These are phyloP conservation scores for Saccharomycopsis vini DNA, from an alignment of 805 yeast species.

Conservation along the genomic window DNA sequence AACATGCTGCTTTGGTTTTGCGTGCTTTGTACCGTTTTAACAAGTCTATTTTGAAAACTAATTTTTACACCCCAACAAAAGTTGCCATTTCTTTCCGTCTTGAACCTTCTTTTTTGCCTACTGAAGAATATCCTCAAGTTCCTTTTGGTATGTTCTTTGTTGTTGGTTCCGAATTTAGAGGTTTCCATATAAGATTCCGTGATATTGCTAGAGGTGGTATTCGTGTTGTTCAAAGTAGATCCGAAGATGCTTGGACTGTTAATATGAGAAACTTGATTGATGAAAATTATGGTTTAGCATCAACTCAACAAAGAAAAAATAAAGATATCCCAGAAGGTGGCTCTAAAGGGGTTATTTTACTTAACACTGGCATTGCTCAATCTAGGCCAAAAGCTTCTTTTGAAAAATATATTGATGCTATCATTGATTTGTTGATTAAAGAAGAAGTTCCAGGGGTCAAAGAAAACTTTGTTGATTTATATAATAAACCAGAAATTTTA, in stretches of 20 bases:
- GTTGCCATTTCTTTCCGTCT: conserved; percentile 91
- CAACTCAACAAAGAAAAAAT: conserved; percentile 93
- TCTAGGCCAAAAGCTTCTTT: conserved; percentile 77
- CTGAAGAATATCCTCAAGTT: conserved; percentile 79
- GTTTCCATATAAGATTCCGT: conserved; percentile 93
- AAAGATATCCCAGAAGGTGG: conserved; percentile 99
- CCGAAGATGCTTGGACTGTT: conserved; percentile 72
- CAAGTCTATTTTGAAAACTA: conserved; percentile 81
- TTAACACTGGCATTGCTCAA: conserved; percentile 69
- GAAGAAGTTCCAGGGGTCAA: conserved; percentile 66
- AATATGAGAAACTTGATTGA: conserved; percentile 87
- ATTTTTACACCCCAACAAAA: conserved; percentile 87
- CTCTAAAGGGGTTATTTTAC: conserved; percentile 89
- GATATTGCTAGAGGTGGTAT: conserved; percentile 99
- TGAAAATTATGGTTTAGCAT: conserved; percentile 92
- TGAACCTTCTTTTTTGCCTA: conserved; percentile 78
- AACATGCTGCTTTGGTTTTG: conserved; percentile 68
- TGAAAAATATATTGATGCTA: conserved; percentile 85
- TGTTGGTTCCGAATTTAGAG: conserved; percentile 94
- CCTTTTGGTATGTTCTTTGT: conserved; percentile 93
- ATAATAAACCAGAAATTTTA: conserved; percentile 77
- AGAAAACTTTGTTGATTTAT: conserved; percentile 77
- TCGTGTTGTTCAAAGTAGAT: conserved; percentile 83
- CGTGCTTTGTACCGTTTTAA: conserved; percentile 79
- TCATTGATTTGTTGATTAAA: conserved; percentile 74